A percentile compares a stretch with the other conserved stretches of the same genome.
phyloP scores from a whole-genome alignment of 495 filamentous ascomycete genomes.

The Trichoderma reesei region DNA sequence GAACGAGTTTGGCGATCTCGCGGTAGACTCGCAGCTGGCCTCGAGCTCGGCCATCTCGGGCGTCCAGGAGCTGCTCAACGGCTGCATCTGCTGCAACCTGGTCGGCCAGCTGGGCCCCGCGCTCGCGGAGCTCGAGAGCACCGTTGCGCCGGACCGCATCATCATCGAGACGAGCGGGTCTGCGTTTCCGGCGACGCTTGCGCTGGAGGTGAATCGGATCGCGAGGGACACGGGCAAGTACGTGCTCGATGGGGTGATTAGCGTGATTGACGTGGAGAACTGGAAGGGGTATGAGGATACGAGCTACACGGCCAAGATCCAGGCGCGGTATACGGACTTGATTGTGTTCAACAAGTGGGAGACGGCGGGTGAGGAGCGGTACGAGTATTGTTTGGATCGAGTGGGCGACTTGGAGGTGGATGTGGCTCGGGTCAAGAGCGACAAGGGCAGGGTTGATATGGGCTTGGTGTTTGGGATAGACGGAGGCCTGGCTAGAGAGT shows the following conservation, averaged over 20 bases:
- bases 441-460: constrained; percentile 62
- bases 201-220: constrained; percentile 87
- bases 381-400: constrained; percentile 75
- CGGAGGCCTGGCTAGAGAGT: constrained; percentile 57
- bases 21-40: constrained; percentile 85
- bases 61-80: constrained; percentile 83
- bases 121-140: constrained; percentile 55
- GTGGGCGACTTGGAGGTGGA: constrained; percentile 80
- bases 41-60: constrained; percentile 72
- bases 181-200: constrained; percentile 81
- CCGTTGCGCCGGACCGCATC: constrained; percentile 64
- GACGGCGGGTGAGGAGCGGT: constrained; percentile 51
- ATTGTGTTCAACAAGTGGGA: constrained; percentile 98
- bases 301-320: constrained; percentile 72
- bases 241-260: constrained; percentile 80
- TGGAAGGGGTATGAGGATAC: constrained; percentile 95
- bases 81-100: constrained; percentile 97
- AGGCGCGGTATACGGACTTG: constrained; percentile 84
- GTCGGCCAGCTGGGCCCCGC: constrained; percentile 82
- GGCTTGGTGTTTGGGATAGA: constrained; percentile 82
- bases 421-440: constrained; percentile 68
- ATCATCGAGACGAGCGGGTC: constrained; percentile 85
- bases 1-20: constrained; percentile 95
- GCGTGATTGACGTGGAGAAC: constrained; percentile 93
- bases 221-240: constrained; percentile 52